Percentiles rank a stretch among this genome's conserved stretches.
These are phyloP conservation scores for Primulina huaijiensis DNA, from an alignment of 257 asterid genomes.

Conservation along the genomic window DNA sequence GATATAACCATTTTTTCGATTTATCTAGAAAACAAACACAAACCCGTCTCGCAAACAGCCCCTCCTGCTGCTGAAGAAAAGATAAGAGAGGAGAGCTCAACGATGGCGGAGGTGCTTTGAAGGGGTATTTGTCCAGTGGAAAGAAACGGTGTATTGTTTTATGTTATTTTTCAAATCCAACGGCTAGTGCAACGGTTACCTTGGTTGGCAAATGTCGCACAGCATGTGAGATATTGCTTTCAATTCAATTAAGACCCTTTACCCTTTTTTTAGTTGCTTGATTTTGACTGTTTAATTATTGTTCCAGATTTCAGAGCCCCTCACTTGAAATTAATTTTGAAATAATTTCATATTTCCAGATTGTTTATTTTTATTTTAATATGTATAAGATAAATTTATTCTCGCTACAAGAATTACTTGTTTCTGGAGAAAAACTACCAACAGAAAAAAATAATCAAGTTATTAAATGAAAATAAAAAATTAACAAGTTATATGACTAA, in stretches of 20 bases:
- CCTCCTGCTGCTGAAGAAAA: slow-evolving; percentile 17
- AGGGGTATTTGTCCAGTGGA: slow-evolving; percentile 44
- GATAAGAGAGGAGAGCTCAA: slow-evolving; percentile 4
- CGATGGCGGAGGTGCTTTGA: slow-evolving; percentile 29
- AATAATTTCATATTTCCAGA: too few relatives aligned
- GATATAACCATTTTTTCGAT: slow-evolving; percentile 45
- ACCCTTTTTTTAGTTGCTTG: neutral
- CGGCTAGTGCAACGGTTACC: slow-evolving; percentile 98
- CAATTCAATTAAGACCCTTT: slow-evolving; percentile 24
- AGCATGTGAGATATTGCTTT: slow-evolving; percentile 47
- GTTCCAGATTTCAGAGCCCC: neutral
- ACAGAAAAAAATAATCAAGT: too few relatives aligned
- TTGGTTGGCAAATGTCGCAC: slow-evolving; percentile 47
- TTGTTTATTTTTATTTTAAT: too few relatives aligned
- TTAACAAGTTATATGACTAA: too few relatives aligned
- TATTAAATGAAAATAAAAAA: too few relatives aligned
- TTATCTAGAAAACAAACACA: slow-evolving; percentile 23
- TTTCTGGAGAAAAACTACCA: too few relatives aligned
- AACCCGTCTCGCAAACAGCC: slow-evolving; percentile 10
- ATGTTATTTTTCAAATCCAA: slow-evolving; percentile 54
- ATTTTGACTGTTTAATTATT: neutral
- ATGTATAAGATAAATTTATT: too few relatives aligned
- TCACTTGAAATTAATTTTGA: too few relatives aligned
- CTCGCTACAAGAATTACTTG: too few relatives aligned
- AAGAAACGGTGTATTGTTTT: neutral